Evolutionary conservation across 768 basidiomycete species (phyloP).

Genomic region (Rhodosporidiobolus sp.): DNA sequence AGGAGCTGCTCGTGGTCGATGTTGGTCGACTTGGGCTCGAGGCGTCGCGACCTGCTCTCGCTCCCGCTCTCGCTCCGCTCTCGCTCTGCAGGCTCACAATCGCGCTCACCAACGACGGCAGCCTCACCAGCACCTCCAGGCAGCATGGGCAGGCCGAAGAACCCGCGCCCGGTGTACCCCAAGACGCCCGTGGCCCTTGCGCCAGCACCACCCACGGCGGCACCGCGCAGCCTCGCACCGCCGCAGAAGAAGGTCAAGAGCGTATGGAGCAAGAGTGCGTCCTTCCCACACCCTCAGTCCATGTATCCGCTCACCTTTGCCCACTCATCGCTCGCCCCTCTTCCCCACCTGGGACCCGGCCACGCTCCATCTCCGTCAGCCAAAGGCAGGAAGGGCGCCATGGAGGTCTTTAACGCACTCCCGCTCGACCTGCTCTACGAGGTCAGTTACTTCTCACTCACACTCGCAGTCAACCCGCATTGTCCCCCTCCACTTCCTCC

Average conservation of each 20-base stretch:
- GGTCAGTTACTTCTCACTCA: conserved; percentile 2
- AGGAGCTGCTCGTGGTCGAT: too few relatives aligned
- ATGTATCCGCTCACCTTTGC: neutral
- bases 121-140: too few relatives aligned
- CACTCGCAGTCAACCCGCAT: neutral
- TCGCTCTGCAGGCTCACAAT: too few relatives aligned
- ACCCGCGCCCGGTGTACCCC: too few relatives aligned
- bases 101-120: too few relatives aligned
- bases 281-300: too few relatives aligned
- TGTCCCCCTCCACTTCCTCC: neutral
- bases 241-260: neutral
- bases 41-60: too few relatives aligned
- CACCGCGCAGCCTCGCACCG: neutral
- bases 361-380: neutral
- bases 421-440: conserved; percentile 25
- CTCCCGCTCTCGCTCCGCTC: too few relatives aligned
- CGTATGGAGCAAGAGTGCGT: too few relatives aligned
- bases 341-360: neutral
- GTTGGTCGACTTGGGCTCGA: too few relatives aligned
- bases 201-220: too few relatives aligned
- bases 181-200: neutral
- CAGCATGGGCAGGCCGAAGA: too few relatives aligned
- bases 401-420: neutral
- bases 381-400: conserved; percentile 2
- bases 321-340: neutral